Base-by-base conservation (phyloP, 345 rosid genomes). In the Trapa bicornis region DNA sequence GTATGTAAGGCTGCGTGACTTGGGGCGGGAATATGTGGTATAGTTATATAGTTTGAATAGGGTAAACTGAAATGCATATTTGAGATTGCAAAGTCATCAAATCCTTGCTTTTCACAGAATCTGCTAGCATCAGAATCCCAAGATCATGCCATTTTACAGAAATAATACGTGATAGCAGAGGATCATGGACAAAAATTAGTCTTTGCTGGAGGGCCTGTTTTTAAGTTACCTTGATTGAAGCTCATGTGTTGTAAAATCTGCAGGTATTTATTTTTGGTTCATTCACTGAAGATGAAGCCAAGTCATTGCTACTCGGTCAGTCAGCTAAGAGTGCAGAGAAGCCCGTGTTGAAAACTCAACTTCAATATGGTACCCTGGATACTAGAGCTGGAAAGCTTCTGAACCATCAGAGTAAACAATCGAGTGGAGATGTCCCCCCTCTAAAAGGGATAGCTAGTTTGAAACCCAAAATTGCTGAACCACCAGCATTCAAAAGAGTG, bases 271-370 rank as follows among this genome's bases (percentile, higher is more conserved):
- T 91, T 68, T 94, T 94, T 77, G 97, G 97, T 38, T 94, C 97
- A 37, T 94, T 94, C 75, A 86, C 93, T 32, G 96, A 91, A 80
- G 89, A 94, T 32, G 97, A 91, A 74, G 87, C 93, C 54, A 86
- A 69, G 73, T 85, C 83, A 61, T 80, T 75, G 76, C 79, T 82
- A 74, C 74, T 64, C 61, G 80, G 74, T 63, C 77, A 70, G 65
- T 63, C 84, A 37, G 38, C 81, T 76, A 86, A 66, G 47, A 82
- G 57, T 68, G 76, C 76, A 67, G 82, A 78, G 71, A 85, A 83
- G 70, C 72, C 70, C 41, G 77, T 61, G 33, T 76, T 71, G 63
- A 79, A 82, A 75, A 77, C 69, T 63, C 76, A 57, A 33, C n/a
- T 72, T 74, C 89, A 67, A n/a, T 78, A 83, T 67, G 92, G 92